Percentiles rank a stretch among this genome's conserved stretches.
phyloP scores from a whole-genome alignment of 257 asterid genomes.

The Solanum pimpinellifolium region DNA sequence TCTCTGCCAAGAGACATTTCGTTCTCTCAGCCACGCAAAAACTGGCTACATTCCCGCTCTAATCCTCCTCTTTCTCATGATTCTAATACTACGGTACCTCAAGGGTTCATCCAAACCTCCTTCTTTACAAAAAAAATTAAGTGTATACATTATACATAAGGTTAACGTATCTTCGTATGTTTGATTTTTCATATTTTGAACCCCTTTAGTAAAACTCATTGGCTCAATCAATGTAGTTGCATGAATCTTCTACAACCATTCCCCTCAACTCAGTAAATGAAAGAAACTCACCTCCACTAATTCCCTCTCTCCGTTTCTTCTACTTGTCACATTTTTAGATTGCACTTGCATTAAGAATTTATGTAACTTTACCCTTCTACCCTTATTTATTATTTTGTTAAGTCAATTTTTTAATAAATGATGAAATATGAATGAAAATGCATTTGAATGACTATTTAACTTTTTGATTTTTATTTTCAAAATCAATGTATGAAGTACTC shows the following conservation, averaged over 20 bases:
- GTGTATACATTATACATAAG: background rate
- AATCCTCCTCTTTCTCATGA: background rate
- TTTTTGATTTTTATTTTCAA: too few relatives aligned
- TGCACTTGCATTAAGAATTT: too few relatives aligned
- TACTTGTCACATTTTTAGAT: too few relatives aligned
- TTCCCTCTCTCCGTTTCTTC: background rate
- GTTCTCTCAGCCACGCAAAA: background rate
- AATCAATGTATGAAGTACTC: too few relatives aligned
- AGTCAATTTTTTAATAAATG: too few relatives aligned
- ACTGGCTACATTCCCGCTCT: background rate
- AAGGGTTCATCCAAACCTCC: background rate
- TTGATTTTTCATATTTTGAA: background rate
- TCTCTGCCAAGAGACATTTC: background rate
- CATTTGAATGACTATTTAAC: too few relatives aligned
- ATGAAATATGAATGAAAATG: too few relatives aligned
- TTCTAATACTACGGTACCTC: background rate
- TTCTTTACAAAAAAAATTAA: background rate
- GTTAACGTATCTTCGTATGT: background rate
- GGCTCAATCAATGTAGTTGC: background rate
- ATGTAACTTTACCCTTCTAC: too few relatives aligned
- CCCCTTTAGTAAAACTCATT: background rate
- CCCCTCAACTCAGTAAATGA: background rate
- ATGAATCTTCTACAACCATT: background rate
- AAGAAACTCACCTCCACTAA: background rate
- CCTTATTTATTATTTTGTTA: too few relatives aligned